phyloP scores from a whole-genome alignment of 768 basidiomycete species.

The Botryobasidium botryosum region DNA sequence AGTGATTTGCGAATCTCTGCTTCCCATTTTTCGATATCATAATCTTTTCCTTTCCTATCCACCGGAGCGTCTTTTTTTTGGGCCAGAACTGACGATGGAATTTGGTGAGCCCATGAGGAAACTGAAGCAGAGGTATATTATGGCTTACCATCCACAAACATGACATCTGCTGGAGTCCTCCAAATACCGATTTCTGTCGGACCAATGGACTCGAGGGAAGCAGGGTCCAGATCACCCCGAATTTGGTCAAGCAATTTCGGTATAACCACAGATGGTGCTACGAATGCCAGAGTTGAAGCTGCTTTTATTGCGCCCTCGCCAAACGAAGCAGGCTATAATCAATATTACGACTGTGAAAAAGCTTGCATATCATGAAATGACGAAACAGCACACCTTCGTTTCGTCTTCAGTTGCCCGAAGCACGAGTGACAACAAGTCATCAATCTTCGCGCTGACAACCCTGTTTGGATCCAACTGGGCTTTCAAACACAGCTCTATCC shows the following conservation, averaged over 20 bases:
- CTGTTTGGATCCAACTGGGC: conserved; percentile 49
- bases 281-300: conserved; percentile 59
- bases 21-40: conserved; percentile 89
- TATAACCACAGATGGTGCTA: conserved; percentile 51
- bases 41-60: conserved; percentile 62
- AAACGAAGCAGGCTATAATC: conserved; percentile 8
- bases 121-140: neutral
- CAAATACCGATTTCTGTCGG: conserved; percentile 68
- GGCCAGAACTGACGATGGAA: conserved; percentile 36
- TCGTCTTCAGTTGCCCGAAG: conserved; percentile 24
- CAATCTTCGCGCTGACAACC: conserved; percentile 33
- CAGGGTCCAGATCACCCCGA: conserved; percentile 42
- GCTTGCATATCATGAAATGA: neutral
- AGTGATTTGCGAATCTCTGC: conserved; percentile 77
- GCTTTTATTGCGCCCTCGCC: conserved; percentile 51
- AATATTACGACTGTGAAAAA: neutral
- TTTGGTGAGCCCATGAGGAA: conserved; percentile 1
- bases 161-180: conserved; percentile 66
- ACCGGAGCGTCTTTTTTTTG: conserved; percentile 35
- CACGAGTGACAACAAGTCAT: conserved; percentile 32
- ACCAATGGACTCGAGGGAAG: conserved; percentile 42
- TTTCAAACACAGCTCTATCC: conserved; percentile 71
- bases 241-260: conserved; percentile 56
- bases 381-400: neutral
- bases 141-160: conserved; percentile 57